These are phyloP conservation scores for Colletotrichum nymphaeae DNA, from an alignment of 2,329 filamentous ascomycete genomes.

Conservation along the genomic window DNA sequence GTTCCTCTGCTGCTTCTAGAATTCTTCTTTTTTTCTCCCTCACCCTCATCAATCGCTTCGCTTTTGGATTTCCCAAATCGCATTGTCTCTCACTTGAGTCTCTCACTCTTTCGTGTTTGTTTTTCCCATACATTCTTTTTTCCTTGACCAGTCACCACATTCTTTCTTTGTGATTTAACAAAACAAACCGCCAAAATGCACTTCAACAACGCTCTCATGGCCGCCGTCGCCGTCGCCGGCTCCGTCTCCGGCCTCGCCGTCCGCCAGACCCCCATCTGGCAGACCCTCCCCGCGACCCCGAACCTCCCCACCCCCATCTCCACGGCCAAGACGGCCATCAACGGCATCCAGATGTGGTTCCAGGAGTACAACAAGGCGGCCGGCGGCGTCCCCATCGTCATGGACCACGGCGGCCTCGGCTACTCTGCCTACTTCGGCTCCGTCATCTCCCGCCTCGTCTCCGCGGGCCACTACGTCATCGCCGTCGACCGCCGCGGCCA, in stretches of 20 bases:
- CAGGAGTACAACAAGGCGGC: constrained; percentile 52
- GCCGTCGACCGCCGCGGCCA: constrained; percentile 55
- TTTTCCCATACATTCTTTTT: neutral
- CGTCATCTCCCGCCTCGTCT: constrained; percentile 48
- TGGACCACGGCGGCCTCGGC: constrained; percentile 54
- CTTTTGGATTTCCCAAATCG: constrained; percentile 8
- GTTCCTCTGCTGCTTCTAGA: neutral
- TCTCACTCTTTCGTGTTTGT: constrained; percentile 1
- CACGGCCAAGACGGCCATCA: constrained; percentile 43
- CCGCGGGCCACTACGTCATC: constrained; percentile 49
- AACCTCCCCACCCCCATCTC: constrained; percentile 48
- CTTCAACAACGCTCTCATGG: constrained; percentile 13
- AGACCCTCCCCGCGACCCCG: constrained; percentile 51
- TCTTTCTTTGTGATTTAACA: neutral
- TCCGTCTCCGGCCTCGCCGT: constrained; percentile 39
- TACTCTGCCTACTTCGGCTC: constrained; percentile 54
- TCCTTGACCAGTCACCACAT: neutral
- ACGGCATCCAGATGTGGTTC: constrained; percentile 53
- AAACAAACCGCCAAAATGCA: constrained; percentile 10
- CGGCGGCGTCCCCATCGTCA: constrained; percentile 48
- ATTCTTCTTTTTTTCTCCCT: neutral
- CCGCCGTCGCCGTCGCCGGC: constrained; percentile 12
- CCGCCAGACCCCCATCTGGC: constrained; percentile 44
- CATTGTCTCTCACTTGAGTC: constrained; percentile 26
- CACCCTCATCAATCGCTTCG: neutral